These are phyloP conservation scores for Aspergillus neotritici DNA, from an alignment of 2,329 filamentous ascomycete species.

Conservation along the genomic window DNA sequence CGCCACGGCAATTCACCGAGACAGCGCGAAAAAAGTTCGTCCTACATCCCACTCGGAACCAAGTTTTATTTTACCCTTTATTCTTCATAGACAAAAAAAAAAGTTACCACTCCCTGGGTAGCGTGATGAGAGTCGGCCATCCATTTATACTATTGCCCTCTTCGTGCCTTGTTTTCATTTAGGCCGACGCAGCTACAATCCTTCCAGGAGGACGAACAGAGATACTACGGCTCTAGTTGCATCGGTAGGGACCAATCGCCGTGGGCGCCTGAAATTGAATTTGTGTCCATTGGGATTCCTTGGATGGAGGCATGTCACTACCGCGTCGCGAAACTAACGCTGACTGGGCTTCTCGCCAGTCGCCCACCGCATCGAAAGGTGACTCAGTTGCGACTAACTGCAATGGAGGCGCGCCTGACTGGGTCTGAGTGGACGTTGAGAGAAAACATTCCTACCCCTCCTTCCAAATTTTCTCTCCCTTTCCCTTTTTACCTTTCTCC, in stretches of 20 bases:
- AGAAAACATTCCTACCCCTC: not conserved
- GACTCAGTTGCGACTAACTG: too few relatives aligned
- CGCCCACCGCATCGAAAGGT: too few relatives aligned
- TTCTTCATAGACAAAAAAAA: too few relatives aligned
- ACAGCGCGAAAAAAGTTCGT: too few relatives aligned
- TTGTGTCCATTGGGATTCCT: not conserved
- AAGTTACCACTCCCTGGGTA: too few relatives aligned
- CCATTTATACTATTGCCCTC: not conserved
- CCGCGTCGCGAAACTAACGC: conserved; percentile 1
- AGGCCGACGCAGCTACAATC: not conserved
- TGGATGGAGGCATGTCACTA: conserved; percentile 3
- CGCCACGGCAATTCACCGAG: too few relatives aligned
- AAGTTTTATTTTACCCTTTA: too few relatives aligned
- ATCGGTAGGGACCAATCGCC: conserved; percentile 2
- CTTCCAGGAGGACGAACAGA: not conserved
- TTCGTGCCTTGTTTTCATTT: too few relatives aligned
- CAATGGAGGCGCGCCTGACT: conserved; percentile 3
- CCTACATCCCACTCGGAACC: too few relatives aligned
- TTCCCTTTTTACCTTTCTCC: not conserved
- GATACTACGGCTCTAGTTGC: conserved; percentile 2
- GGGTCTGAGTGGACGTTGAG: not conserved
- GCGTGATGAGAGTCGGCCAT: too few relatives aligned
- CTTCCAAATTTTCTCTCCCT: not conserved
- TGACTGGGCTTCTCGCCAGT: not conserved
- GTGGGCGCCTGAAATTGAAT: not conserved